Percentiles rank a stretch among this genome's conserved stretches.
Evolutionary conservation across 2,329 filamentous ascomycete genomes (phyloP).

Genomic region (Zasmidium citrigriseum): DNA sequence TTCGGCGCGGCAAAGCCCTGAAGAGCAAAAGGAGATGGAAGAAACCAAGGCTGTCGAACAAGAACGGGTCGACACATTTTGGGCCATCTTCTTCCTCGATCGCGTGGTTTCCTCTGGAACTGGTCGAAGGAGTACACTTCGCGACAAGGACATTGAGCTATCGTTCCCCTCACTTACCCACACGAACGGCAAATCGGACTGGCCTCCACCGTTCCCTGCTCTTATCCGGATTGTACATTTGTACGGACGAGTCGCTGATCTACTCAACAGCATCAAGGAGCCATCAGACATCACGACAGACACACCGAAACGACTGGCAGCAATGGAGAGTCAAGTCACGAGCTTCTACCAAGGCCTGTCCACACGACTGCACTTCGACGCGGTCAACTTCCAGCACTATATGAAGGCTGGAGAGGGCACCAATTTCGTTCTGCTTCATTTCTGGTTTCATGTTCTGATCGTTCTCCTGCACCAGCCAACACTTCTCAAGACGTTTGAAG

Average conservation of each 20-base stretch:
- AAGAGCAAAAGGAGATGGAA: slow-evolving; percentile 56
- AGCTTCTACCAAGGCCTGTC: slow-evolving; percentile 74
- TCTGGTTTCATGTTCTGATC: slow-evolving; percentile 87
- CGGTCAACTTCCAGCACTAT: slow-evolving; percentile 82
- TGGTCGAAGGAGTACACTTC: slow-evolving; percentile 78
- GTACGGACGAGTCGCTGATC: slow-evolving; percentile 80
- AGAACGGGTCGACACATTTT: slow-evolving; percentile 83
- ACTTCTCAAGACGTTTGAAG: slow-evolving; percentile 73
- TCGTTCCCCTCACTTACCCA: slow-evolving; percentile 63
- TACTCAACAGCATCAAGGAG: slow-evolving; percentile 78
- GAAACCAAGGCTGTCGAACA: slow-evolving; percentile 68
- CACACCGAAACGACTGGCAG: slow-evolving; percentile 68
- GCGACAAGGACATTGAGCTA: slow-evolving; percentile 82
- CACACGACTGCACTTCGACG: slow-evolving; percentile 76
- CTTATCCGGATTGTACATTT: slow-evolving; percentile 83
- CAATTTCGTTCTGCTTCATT: slow-evolving; percentile 82
- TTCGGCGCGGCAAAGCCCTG: slow-evolving; percentile 52
- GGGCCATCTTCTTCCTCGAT: slow-evolving; percentile 86
- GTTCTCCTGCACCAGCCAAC: slow-evolving; percentile 84
- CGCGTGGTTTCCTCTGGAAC: slow-evolving; percentile 85
- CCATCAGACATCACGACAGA: slow-evolving; percentile 73
- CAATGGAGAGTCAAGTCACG: slow-evolving; percentile 81
- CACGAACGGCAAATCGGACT: slow-evolving; percentile 58
- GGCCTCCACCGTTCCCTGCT: slow-evolving; percentile 77
- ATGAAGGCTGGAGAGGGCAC: slow-evolving; percentile 78